Evolutionary conservation across 1,284 basidiomycete species (phyloP), one percentile per base, ranked within the genome.

Genomic region (Golubevia pallescens): DNA sequence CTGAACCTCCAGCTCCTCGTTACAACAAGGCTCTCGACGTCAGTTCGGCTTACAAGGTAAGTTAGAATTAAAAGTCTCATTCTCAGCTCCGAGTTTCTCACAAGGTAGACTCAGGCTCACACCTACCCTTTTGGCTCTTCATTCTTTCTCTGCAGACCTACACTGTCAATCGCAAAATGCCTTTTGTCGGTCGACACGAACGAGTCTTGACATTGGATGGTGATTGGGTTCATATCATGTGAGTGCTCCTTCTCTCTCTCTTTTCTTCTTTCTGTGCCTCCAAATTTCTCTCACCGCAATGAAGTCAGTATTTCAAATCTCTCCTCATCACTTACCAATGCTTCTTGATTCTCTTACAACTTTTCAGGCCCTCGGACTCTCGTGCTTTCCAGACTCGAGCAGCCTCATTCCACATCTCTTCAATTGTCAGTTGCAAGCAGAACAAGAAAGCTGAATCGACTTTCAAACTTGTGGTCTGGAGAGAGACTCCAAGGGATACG

Each of bases 191-290:
- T 1, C 90, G 94, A 32, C 93, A 95, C 78, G 95, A 97, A 84
- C 91, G 95, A 6, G 91, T 91, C 1, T 89, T 99, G 1, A 95
- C 95, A 10, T 93, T 99, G 66, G 97, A 99, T 85, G 95, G 95
- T 4, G 93, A 92, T 71, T 98, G 97, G 83, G 90, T 97, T 48
- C 94, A 96, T 85, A 84, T 85, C 58, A 81, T 81, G 94, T 95
- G 71, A 70, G 91, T 87, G 1, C 2, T 21, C n/a, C 19, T 6
- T 23, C n/a, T 53, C 19, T n/a, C 55, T 32, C 57, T 6, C 38
- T 21, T 34, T 55, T 34, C 60, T 3, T 34, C n/a, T 24, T 48
- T 57, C 5, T 48, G 14, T 42, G 10, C 20, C 3, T 54, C 60
- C 24, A 42, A 48, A 7, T 19, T n/a, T n/a, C n/a, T n/a, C n/a